phyloP scores from a whole-genome alignment of 257 asterid species.

The Solanum sejunctum region DNA sequence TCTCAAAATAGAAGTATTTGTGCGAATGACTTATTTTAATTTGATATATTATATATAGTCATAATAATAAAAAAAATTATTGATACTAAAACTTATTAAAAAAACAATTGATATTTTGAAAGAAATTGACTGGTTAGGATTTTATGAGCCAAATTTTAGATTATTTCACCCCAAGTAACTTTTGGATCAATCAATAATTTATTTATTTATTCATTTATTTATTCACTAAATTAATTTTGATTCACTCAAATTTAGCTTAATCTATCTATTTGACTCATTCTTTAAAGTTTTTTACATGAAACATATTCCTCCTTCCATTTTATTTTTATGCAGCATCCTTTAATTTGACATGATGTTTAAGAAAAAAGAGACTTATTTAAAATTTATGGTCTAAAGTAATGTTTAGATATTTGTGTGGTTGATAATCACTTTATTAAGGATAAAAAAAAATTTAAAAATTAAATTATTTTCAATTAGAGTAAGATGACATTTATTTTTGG shows the following conservation, averaged over 20 bases:
- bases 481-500: no score
- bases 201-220: background rate
- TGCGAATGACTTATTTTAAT: background rate
- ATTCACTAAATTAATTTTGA: background rate
- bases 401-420: no score
- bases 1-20: background rate
- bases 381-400: no score
- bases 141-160: background rate
- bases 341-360: no score
- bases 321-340: no score
- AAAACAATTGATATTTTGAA: background rate
- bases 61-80: background rate
- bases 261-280: background rate
- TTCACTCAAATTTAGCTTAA: background rate
- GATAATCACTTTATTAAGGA: no score
- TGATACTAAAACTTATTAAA: background rate
- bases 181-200: background rate
- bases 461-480: no score
- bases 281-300: background rate
- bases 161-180: background rate
- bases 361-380: no score
- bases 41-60: background rate
- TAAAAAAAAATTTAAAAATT: no score
- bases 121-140: background rate
- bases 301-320: background rate